Evolutionary conservation across 1,284 basidiomycete genomes (phyloP).

Genomic region (Porodaedalea pini): DNA sequence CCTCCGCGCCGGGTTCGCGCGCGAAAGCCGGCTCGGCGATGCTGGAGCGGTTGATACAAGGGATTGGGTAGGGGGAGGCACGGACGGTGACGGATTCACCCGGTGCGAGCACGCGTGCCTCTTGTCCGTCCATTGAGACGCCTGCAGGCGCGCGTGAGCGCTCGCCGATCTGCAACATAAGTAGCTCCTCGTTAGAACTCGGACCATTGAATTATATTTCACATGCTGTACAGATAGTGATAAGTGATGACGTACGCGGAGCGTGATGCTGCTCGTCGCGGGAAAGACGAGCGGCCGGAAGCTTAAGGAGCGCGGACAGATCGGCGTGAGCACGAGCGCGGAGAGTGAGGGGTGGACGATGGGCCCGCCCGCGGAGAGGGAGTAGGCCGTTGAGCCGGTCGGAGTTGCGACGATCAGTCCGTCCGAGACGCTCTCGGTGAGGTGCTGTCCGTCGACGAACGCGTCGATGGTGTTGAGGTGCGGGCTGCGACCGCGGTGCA

Average conservation of each 20-base stretch:
- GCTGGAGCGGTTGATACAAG: conserved; percentile 85
- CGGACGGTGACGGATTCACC: conserved; percentile 85
- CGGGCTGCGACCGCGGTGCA: conserved; percentile 88
- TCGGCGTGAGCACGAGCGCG: conserved; percentile 89
- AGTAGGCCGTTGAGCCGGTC: conserved; percentile 96
- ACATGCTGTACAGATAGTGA: too few relatives aligned
- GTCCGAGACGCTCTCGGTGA: conserved; percentile 94
- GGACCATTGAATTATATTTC: too few relatives aligned
- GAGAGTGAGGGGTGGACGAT: conserved; percentile 94
- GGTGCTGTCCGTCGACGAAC: conserved; percentile 91
- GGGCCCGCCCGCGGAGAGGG: conserved; percentile 91
- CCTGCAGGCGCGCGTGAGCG: conserved; percentile 84
- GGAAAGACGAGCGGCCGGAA: conserved; percentile 93
- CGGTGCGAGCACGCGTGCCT: conserved; percentile 74
- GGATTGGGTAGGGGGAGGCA: conserved; percentile 86
- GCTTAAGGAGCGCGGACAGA: conserved; percentile 89
- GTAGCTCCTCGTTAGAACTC: not conserved
- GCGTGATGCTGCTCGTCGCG: conserved; percentile 74
- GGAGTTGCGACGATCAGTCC: conserved; percentile 94
- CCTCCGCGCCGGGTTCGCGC: conserved; percentile 35
- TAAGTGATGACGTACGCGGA: conserved; percentile 57
- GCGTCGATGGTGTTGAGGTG: conserved; percentile 94
- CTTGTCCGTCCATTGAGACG: conserved; percentile 89
- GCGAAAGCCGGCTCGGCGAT: conserved; percentile 44
- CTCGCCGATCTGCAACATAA: conserved; percentile 77